A percentile compares a stretch with the other conserved stretches of the same genome.
Conservation (phyloP, 257 asterid genomes). For the Solanum dulcamara region DNA sequence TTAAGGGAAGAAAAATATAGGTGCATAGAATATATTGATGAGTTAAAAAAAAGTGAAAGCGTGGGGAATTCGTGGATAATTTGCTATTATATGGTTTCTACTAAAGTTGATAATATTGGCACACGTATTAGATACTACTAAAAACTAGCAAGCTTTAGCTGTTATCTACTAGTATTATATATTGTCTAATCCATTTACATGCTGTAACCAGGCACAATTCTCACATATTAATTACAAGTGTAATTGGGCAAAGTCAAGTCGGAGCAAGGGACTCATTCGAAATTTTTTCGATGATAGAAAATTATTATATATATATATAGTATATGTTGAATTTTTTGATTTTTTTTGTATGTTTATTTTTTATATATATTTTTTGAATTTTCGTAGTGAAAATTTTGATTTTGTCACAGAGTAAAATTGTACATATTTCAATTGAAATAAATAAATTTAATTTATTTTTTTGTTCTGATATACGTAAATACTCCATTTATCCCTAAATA, state of each 20-base stretch:
- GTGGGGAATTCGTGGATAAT: constrained; percentile 50
- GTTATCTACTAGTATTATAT: neutral
- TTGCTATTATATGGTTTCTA: constrained; percentile 2
- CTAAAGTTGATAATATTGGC: neutral
- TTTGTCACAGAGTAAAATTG: rapidly evolving
- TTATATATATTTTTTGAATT: neutral
- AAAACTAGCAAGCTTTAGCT: neutral
- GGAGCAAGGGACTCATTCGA: neutral
- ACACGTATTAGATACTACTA: neutral
- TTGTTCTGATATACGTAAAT: neutral
- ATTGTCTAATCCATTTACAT: neutral
- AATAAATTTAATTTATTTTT: neutral
- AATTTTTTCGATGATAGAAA: no score
- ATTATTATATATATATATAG: no score
- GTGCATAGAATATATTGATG: neutral
- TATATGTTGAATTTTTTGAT: neutral
- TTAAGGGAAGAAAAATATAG: constrained; percentile 4
- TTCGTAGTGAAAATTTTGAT: neutral
- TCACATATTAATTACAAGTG: neutral
- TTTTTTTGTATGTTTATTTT: neutral
- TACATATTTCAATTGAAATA: neutral
- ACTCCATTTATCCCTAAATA: neutral
- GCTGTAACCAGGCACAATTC: neutral
- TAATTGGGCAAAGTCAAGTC: neutral
- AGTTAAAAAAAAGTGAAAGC: constrained; percentile 8